A percentile compares a stretch with the other conserved stretches of the same genome.
Conservation (phyloP, 768 basidiomycete species). For the Tulasnella sp. region DNA sequence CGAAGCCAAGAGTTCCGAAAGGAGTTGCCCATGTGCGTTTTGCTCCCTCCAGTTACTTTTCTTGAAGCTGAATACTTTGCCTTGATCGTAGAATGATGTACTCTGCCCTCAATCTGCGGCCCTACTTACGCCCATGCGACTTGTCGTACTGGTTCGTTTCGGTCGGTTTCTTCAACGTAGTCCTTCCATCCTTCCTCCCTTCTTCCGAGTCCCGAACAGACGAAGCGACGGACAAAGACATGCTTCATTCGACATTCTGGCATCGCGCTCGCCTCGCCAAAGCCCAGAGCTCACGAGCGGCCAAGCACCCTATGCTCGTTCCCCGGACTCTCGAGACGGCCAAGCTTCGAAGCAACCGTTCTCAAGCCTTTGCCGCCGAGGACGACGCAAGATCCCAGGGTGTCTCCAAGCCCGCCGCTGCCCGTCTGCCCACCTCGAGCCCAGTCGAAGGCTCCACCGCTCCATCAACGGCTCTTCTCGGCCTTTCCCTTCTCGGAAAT, state of each 20-base stretch:
- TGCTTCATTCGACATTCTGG: slow-evolving; percentile 49
- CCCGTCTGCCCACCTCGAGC: slow-evolving; percentile 17
- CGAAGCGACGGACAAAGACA: neutral
- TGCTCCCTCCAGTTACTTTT: neutral
- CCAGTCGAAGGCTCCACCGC: slow-evolving; percentile 28
- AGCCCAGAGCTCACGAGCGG: slow-evolving; percentile 55
- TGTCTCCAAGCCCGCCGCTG: neutral
- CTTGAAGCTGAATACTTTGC: neutral
- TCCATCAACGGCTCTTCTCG: slow-evolving; percentile 60
- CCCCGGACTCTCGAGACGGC: slow-evolving; percentile 61
- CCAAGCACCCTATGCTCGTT: slow-evolving; percentile 54
- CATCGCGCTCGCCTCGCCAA: slow-evolving; percentile 62
- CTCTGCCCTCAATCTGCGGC: slow-evolving; percentile 72
- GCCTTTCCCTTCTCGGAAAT: slow-evolving; percentile 77
- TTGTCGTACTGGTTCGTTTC: slow-evolving; percentile 75
- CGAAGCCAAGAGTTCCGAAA: slow-evolving; percentile 44
- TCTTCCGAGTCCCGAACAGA: slow-evolving; percentile 28
- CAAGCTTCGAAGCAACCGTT: slow-evolving; percentile 48
- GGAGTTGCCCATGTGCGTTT: slow-evolving; percentile 44
- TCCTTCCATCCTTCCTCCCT: slow-evolving; percentile 69
- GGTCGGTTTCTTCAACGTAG: slow-evolving; percentile 75
- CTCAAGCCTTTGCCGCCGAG: slow-evolving; percentile 62
- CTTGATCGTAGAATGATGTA: slow-evolving; percentile 59
- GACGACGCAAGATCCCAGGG: slow-evolving; percentile 44
- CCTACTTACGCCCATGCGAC: slow-evolving; percentile 35